phyloP scores from a whole-genome alignment of 805 yeast species.

The Myxozyma nipponensis region DNA sequence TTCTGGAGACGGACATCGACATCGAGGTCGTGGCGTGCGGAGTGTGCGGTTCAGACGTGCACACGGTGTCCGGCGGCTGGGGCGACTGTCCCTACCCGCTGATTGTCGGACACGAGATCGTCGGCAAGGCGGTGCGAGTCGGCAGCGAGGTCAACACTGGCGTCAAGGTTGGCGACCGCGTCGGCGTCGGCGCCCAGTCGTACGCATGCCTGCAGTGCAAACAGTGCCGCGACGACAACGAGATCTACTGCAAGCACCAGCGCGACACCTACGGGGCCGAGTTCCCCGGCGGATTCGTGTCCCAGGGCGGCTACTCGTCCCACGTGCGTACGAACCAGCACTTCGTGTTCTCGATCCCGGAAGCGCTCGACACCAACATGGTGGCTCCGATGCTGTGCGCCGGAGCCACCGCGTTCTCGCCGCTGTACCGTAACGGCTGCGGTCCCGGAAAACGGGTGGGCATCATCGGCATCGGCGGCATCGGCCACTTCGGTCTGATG shows the following conservation, averaged over 20 bases:
- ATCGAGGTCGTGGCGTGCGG: slow-evolving; percentile 46
- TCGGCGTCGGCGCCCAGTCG: slow-evolving; percentile 75
- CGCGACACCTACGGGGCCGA: slow-evolving; percentile 50
- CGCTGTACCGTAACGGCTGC: slow-evolving; percentile 47
- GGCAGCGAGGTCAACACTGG: slow-evolving; percentile 54
- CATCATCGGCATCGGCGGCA: slow-evolving; percentile 61
- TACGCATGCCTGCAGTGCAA: slow-evolving; percentile 58
- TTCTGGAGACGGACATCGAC: slow-evolving; percentile 37
- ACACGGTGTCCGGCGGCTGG: slow-evolving; percentile 53
- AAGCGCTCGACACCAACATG: slow-evolving; percentile 45
- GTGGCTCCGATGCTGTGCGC: slow-evolving; percentile 77
- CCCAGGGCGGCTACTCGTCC: slow-evolving; percentile 67
- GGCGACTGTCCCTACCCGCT: slow-evolving; percentile 37
- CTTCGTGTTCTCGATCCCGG: slow-evolving; percentile 62
- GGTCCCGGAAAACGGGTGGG: slow-evolving; percentile 54
- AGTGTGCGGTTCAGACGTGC: slow-evolving; percentile 58
- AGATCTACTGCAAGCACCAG: slow-evolving; percentile 50
- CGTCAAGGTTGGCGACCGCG: slow-evolving; percentile 62
- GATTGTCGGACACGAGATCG: slow-evolving; percentile 50
- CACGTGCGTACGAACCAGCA: slow-evolving; percentile 60
- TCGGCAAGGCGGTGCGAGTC: slow-evolving; percentile 38
- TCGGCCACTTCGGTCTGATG: slow-evolving; percentile 59
- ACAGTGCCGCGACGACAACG: slow-evolving; percentile 52
- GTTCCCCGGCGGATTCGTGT: slow-evolving; percentile 46
- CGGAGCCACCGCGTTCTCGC: slow-evolving; percentile 68